Evolutionary conservation across 106 monocot species (phyloP).

Genomic region (Phalaenopsis equestris): DNA sequence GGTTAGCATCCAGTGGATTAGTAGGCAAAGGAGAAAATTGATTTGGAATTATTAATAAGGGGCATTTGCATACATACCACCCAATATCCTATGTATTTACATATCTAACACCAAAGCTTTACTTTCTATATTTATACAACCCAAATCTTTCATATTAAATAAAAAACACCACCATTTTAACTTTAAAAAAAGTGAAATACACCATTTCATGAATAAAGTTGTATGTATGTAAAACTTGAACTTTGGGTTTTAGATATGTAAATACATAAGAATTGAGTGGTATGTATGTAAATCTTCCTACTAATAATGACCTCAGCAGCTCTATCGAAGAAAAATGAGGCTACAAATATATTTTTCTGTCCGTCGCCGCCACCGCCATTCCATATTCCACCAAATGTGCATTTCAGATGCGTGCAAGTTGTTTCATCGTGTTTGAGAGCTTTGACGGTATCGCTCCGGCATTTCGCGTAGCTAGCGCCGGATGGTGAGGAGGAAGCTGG

Average conservation of each 20-base stretch:
- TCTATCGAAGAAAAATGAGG: constrained; percentile 94
- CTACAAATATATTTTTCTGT: constrained; percentile 81
- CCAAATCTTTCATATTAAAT: no score
- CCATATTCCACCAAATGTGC: constrained; percentile 94
- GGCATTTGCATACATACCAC: no score
- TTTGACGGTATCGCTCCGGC: constrained; percentile 58
- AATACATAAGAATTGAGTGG: no score
- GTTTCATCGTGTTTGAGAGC: constrained; percentile 74
- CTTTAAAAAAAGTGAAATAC: no score
- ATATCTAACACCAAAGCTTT: no score
- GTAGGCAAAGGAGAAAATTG: neutral
- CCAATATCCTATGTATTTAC: no score
- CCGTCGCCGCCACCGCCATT: constrained; percentile 96
- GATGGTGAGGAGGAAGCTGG: constrained; percentile 43
- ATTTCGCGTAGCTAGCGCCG: constrained; percentile 54
- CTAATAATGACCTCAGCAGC: constrained; percentile 63
- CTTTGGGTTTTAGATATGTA: no score
- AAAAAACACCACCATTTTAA: no score
- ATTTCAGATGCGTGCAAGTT: constrained; percentile 80
- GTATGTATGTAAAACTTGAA: no score
- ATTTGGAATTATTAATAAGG: neutral
- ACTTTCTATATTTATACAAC: no score
- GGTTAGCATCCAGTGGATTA: neutral
- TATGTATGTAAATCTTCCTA: no score
- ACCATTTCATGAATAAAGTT: no score